Evolutionary conservation across 371 early-diverging fungal species (phyloP).

Genomic region (Batrachochytrium dendrobatidis): DNA sequence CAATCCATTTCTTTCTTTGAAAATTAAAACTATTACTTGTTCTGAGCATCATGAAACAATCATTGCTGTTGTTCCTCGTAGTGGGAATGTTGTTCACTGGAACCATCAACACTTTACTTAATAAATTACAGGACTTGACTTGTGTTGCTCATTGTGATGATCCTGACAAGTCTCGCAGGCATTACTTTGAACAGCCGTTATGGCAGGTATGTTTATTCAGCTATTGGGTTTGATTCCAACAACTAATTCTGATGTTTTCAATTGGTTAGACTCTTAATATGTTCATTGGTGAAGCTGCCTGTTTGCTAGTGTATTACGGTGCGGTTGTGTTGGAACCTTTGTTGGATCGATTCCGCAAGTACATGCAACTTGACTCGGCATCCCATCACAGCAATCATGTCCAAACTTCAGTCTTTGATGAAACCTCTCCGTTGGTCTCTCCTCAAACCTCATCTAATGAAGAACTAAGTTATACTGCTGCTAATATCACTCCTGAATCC

Average conservation of each 20-base stretch:
- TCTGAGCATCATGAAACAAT: too few relatives aligned
- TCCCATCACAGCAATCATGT: not conserved
- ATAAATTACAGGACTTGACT: constrained; percentile 50
- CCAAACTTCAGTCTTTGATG: not conserved
- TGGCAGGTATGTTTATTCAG: constrained; percentile 55
- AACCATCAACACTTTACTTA: constrained; percentile 41
- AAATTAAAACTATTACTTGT: too few relatives aligned
- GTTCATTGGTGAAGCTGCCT: constrained; percentile 88
- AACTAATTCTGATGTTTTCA: not conserved
- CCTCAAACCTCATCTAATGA: not conserved
- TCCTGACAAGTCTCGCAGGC: constrained; percentile 59
- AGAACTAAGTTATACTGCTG: not conserved
- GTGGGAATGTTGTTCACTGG: constrained; percentile 26
- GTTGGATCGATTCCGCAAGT: constrained; percentile 10
- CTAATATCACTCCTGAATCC: not conserved
- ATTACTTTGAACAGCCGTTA: constrained; percentile 91
- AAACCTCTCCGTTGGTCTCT: constrained; percentile 9
- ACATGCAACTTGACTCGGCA: not conserved
- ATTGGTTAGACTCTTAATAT: constrained; percentile 70
- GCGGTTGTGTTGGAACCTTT: constrained; percentile 6
- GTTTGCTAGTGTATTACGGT: constrained; percentile 48
- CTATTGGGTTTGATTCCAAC: not conserved
- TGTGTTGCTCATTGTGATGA: constrained; percentile 84
- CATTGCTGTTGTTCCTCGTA: constrained; percentile 6
- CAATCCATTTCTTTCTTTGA: too few relatives aligned